Evolutionary conservation across 768 basidiomycete genomes (phyloP), one percentile per base, ranked within the genome.

Genomic region (Sarcodon aspratus): DNA sequence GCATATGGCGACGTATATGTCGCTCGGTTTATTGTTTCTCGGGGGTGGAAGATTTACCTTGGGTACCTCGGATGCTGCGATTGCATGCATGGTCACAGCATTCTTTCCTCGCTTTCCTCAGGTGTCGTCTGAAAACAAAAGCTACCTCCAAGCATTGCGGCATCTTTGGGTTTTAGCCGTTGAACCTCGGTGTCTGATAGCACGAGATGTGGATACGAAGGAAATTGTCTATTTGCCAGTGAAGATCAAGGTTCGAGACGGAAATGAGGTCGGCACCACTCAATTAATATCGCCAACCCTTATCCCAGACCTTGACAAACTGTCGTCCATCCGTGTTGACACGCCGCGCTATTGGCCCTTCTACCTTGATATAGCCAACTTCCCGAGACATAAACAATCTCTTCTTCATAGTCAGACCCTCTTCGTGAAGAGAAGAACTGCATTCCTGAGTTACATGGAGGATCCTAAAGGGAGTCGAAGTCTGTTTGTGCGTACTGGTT

Each of bases 341-440:
- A 96, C 90, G 0, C 93, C 92, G 12, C 80, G 96, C 6, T 98
- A 99, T 63, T 96, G 91, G 89, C 85, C 93, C 0, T 86, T 94
- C 65, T 80, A 82, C 50, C 75, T 97, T 33, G 86, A 94, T 57
- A 77, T 86, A 15, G 74, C 79, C 36, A 68, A 78, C 37, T 73
- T 82, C 47, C 73, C 79, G 3, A 73, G 72, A 11, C 85, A 95
- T 61, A 78, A 78, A 45, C 75, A 77, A 43, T 72, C 74, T 6
- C 73, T 98, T 18, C 65, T 95, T 36, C 73, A 71, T 33, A 84
- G 75, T 50, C 85, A 92, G 55, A 95, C 89, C 0, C 70, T 99
- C 32, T 92, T 80, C 54, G 95, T 98, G 52, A 95, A 97, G 63
- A 82, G 94, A 13, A 75, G 90, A 27, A 86, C 92, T 0, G 93